These are phyloP conservation scores for Melampsora americana DNA, from an alignment of 1,284 basidiomycete species.

Conservation along the genomic window DNA sequence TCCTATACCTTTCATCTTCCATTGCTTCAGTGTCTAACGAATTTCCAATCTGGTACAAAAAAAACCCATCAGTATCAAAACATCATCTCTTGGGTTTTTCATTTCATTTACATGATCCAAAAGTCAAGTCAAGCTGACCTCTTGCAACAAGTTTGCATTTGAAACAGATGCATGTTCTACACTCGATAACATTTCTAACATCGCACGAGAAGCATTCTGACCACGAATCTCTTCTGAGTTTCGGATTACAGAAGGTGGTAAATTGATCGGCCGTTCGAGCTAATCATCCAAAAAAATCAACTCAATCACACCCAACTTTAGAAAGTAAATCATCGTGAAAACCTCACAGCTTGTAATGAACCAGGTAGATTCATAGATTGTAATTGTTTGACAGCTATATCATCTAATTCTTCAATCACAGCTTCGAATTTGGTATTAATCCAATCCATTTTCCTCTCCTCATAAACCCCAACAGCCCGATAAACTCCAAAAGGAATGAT, in stretches of 20 bases:
- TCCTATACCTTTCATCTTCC: slow-evolving; percentile 68
- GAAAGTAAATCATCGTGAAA: too few species aligned
- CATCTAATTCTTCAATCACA: slow-evolving; percentile 62
- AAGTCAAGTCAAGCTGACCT: too few species aligned
- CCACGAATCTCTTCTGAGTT: slow-evolving; percentile 80
- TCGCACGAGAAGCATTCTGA: slow-evolving; percentile 70
- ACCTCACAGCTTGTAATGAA: slow-evolving; percentile 67
- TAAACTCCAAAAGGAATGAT: slow-evolving; percentile 84
- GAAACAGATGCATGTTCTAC: slow-evolving; percentile 67
- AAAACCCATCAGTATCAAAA: background rate
- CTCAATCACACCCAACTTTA: too few species aligned
- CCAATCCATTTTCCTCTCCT: slow-evolving; percentile 72
- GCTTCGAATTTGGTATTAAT: slow-evolving; percentile 69
- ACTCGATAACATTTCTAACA: slow-evolving; percentile 71
- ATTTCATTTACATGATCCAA: too few species aligned
- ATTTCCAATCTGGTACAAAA: slow-evolving; percentile 24
- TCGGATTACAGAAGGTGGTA: slow-evolving; percentile 80
- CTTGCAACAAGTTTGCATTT: slow-evolving; percentile 67
- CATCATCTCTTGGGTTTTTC: slow-evolving; percentile 43
- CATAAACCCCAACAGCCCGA: slow-evolving; percentile 84
- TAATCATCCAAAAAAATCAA: background rate
- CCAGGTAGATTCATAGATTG: slow-evolving; percentile 76
- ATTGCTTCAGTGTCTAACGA: slow-evolving; percentile 82
- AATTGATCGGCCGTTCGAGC: slow-evolving; percentile 75
- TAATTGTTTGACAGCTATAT: slow-evolving; percentile 60